Base-by-base conservation (phyloP, 179 eudicot genomes). In the Beta macrorhiza region DNA sequence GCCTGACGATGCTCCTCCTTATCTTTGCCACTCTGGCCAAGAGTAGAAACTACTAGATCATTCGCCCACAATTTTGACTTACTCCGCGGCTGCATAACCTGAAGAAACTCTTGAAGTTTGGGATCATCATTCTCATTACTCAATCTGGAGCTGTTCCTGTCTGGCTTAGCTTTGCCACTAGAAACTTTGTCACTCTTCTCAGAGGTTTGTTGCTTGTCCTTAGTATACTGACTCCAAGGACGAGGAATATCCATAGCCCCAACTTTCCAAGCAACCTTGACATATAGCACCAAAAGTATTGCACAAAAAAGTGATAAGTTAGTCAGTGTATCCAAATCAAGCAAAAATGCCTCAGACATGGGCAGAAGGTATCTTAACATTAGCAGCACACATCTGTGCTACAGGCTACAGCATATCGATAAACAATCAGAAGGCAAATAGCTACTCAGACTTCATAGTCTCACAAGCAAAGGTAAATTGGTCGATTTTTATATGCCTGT, bases 31-130 rank as follows among this genome's bases (percentile, higher is more conserved):
- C 72, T 87, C 74, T 78, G 82, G 70, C 70, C 89, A 70, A 17
- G 74, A 57, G 85, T 79, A 73, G 89, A 81, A 77, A 88, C 86
- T 59, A 85, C 85, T 72, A 89, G 47, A 84, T 93, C 98, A 86
- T 95, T 90, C n/a, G 90, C 92, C 98, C 98, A 95, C 87, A 93
- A 53, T 78, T 93, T 93, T 80, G 97, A 87, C 86, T 88, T 91
- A 32, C 84, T 83, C 45, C 97, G 89, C 19, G 94, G 91, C 85
- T 91, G 90, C 95, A 93, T 91, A 72, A 93, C 95, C 82, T 89
- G 85, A 67, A 92, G 86, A 84, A 90, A 95, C 86, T 93, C 97
- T 81, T 89, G 74, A 75, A 92, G 88, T 85, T 88, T 85, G 72
- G 91, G 88, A 74, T 93, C 97, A 69, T 85, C 85, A 72, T 68